These are phyloP conservation scores for Backusella macrospora DNA, from an alignment of 192 early-diverging fungal species.

Conservation along the genomic window DNA sequence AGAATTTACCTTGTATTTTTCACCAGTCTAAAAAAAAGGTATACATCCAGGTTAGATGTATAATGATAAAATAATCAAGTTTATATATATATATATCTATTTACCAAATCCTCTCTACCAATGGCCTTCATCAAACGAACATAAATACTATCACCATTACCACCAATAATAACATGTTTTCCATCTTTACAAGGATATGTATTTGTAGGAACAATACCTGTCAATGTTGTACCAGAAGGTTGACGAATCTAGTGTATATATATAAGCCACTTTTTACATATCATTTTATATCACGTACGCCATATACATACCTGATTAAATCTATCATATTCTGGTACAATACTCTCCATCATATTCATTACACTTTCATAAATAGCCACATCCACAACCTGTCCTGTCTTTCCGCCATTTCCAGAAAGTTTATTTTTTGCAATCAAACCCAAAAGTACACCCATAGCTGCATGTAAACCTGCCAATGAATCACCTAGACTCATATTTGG, in stretches of 20 bases:
- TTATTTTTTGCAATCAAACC: constrained; percentile 44
- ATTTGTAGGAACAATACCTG: constrained; percentile 54
- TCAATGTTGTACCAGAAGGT: constrained; percentile 55
- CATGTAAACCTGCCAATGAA: constrained; percentile 52
- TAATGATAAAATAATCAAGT: too few relatives aligned
- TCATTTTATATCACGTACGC: background rate
- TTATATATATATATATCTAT: too few relatives aligned
- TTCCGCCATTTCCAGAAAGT: background rate
- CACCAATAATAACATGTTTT: constrained; percentile 56
- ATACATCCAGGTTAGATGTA: too few relatives aligned
- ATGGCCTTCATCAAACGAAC: constrained; percentile 47
- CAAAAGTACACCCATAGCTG: constrained; percentile 47
- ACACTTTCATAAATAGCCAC: constrained; percentile 55
- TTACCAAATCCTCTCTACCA: constrained; percentile 48
- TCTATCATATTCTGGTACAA: constrained; percentile 54
- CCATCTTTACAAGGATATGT: constrained; percentile 48
- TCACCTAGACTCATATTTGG: constrained; percentile 57
- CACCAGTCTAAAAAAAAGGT: constrained; percentile 36
- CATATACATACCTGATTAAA: constrained; percentile 39
- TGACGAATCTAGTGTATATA: constrained; percentile 40
- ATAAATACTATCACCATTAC: constrained; percentile 54
- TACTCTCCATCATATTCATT: constrained; percentile 53
- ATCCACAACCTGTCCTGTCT: constrained; percentile 52
- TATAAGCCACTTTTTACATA: background rate
- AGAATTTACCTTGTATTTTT: constrained; percentile 48